phyloP scores from a whole-genome alignment of 257 asterid species.

The Solanum medicagineum region DNA sequence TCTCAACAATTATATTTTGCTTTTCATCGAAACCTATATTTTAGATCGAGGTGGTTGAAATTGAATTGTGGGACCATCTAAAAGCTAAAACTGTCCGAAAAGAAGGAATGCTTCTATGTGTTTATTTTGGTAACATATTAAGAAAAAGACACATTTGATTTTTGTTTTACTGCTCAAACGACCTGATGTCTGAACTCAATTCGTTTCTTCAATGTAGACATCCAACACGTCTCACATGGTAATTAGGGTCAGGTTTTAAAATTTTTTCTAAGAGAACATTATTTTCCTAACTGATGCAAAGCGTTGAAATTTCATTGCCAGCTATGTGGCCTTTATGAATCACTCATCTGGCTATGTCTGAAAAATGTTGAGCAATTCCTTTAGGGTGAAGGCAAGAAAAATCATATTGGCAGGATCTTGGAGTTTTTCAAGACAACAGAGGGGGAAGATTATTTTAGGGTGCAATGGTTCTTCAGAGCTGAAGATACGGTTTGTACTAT shows the following conservation, averaged over 20 bases:
- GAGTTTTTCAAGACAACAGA: slow-evolving; percentile 69
- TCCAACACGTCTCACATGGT: not conserved
- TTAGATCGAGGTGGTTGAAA: not conserved
- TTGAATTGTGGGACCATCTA: not conserved
- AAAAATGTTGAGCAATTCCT: slow-evolving; percentile 59
- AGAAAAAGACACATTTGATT: too few species aligned
- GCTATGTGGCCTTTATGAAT: slow-evolving; percentile 24
- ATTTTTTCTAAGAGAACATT: not conserved
- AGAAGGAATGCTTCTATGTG: not conserved
- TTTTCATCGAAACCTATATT: not conserved
- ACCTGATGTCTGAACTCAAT: not conserved
- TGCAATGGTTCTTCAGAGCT: slow-evolving; percentile 91
- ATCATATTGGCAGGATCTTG: slow-evolving; percentile 67
- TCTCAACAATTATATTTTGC: not conserved
- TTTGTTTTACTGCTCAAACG: not conserved
- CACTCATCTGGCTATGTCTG: slow-evolving; percentile 44
- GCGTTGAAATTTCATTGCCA: slow-evolving; percentile 13
- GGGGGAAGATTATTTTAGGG: slow-evolving; percentile 76
- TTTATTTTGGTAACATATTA: not conserved
- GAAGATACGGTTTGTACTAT: slow-evolving; percentile 71
- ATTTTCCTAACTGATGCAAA: slow-evolving; percentile 4
- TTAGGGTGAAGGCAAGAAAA: slow-evolving; percentile 78
- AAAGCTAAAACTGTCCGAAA: not conserved
- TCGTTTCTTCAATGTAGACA: not conserved
- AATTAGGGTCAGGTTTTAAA: not conserved